A percentile compares a stretch with the other conserved stretches of the same genome.
Conservation (phyloP, 2,329 filamentous ascomycete species). For the Botrytis medusae region DNA sequence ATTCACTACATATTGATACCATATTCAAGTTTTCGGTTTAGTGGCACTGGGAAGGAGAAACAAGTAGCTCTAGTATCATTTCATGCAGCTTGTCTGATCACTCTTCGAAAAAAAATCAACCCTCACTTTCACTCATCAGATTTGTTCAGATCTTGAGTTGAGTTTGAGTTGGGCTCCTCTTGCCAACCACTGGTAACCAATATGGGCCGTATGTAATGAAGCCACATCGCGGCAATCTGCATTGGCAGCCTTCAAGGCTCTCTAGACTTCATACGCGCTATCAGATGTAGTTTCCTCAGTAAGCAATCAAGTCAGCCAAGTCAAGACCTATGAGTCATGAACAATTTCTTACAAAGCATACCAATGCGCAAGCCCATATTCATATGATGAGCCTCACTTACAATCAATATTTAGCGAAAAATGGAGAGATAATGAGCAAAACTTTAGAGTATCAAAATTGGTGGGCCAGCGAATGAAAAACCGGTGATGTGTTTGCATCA, state of each 20-base stretch:
- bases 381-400: not conserved
- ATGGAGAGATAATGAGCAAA: not conserved
- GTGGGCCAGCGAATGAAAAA: not conserved
- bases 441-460: not conserved
- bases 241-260: not conserved
- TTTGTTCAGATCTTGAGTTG: not conserved
- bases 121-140: not conserved
- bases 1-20: not conserved
- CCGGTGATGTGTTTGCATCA: not conserved
- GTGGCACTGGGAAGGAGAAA: not conserved
- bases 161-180: not conserved
- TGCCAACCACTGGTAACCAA: rapidly evolving
- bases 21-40: not conserved
- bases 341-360: not conserved
- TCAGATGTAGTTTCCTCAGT: not conserved
- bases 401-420: not conserved
- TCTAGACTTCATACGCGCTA: not conserved
- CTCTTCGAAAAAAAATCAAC: not conserved
- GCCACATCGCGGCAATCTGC: not conserved
- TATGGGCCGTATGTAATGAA: not conserved
- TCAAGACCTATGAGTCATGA: not conserved
- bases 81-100: not conserved
- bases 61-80: not conserved
- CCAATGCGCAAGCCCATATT: not conserved
- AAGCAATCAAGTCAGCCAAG: not conserved